These are phyloP conservation scores for Coniferiporia weirii DNA, from an alignment of 1,284 basidiomycete genomes.

Conservation along the genomic window DNA sequence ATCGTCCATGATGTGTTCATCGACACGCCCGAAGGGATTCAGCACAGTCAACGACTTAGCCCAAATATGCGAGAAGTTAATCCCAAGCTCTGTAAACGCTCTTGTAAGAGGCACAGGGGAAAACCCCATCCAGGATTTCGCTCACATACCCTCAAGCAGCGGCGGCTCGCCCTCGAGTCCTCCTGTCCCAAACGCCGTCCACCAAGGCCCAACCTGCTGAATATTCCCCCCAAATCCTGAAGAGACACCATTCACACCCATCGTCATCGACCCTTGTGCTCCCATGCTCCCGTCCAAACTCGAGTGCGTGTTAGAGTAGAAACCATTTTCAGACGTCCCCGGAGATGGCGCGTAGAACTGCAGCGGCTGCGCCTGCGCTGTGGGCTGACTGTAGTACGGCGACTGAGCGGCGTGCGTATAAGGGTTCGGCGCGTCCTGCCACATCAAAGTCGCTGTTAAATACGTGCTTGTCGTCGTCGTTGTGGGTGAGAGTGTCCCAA, in stretches of 20 bases:
- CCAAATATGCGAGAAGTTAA: conserved; percentile 95
- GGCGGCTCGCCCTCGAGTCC: conserved; percentile 95
- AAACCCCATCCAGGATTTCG: neutral
- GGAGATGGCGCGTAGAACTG: conserved; percentile 65
- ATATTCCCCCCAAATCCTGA: conserved; percentile 67
- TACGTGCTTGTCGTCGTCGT: neutral
- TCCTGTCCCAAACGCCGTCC: conserved; percentile 93
- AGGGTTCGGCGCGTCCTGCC: conserved; percentile 53
- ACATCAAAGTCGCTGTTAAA: conserved; percentile 40
- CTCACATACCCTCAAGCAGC: conserved; percentile 74
- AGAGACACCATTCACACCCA: conserved; percentile 33
- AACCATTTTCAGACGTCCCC: conserved; percentile 41
- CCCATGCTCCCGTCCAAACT: conserved; percentile 67
- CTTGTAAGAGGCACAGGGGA: conserved; percentile 9
- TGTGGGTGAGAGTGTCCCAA: neutral
- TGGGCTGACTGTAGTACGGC: conserved; percentile 48
- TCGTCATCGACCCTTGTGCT: conserved; percentile 49
- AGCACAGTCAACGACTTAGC: conserved; percentile 94
- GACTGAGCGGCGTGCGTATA: conserved; percentile 58
- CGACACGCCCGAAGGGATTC: conserved; percentile 83
- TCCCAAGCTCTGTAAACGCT: conserved; percentile 78
- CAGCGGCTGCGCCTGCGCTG: conserved; percentile 49
- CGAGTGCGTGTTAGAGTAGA: conserved; percentile 64
- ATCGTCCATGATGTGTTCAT: conserved; percentile 98
- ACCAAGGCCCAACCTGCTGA: conserved; percentile 73